A percentile compares a stretch with the other conserved stretches of the same genome.
Evolutionary conservation across 1,139 yeast genomes (phyloP).

Genomic region (Candida sanyaensis): DNA sequence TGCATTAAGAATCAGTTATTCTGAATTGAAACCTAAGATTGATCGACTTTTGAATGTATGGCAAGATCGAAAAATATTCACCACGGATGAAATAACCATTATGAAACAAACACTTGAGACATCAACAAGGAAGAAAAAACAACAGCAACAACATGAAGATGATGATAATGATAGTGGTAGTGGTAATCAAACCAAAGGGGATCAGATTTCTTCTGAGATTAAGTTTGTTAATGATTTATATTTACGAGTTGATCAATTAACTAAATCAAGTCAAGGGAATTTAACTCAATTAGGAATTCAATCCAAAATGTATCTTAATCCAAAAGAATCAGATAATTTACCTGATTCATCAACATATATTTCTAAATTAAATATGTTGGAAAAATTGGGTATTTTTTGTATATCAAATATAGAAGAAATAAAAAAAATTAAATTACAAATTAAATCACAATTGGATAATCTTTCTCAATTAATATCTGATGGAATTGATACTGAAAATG

Average conservation of each 20-base stretch:
- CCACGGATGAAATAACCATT: constrained; percentile 39
- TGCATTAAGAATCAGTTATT: constrained; percentile 35
- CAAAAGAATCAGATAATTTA: constrained; percentile 44
- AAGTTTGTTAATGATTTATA: constrained; percentile 34
- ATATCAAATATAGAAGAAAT: constrained; percentile 37
- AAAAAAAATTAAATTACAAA: constrained; percentile 38
- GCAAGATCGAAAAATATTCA: constrained; percentile 67
- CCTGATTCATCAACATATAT: constrained; percentile 56
- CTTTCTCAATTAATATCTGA: constrained; percentile 43
- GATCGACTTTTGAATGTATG: constrained; percentile 71
- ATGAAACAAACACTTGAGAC: constrained; percentile 33
- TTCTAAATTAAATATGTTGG: constrained; percentile 45
- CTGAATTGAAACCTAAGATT: constrained; percentile 53
- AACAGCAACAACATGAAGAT: background rate
- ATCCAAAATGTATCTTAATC: constrained; percentile 43
- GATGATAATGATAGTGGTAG: no score
- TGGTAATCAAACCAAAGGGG: no score
- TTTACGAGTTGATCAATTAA: constrained; percentile 30
- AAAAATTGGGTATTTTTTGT: constrained; percentile 41
- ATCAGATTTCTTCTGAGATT: constrained; percentile 39
- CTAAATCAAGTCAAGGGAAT: constrained; percentile 35
- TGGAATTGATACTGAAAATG: constrained; percentile 46
- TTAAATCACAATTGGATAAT: constrained; percentile 43
- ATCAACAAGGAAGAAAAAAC: constrained; percentile 7
- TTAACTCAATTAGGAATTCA: constrained; percentile 47